Base-by-base conservation (phyloP, 139 green algal species). In the Nannochloris sp. region DNA sequence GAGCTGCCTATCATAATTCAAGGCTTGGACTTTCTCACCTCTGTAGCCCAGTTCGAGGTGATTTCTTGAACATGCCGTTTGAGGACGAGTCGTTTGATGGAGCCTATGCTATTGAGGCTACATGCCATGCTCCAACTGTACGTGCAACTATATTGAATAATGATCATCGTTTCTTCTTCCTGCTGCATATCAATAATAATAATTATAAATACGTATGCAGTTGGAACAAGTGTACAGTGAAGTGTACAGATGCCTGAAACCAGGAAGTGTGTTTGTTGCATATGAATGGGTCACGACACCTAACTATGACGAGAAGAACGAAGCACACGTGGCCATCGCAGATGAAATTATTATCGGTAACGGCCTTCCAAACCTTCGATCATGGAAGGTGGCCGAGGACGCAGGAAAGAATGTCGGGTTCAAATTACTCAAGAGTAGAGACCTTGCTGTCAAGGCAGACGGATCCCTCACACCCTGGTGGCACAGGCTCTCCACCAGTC, bases 261-360 rank as follows among this genome's bases (percentile, higher is more conserved):
- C 93, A 0, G 93, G 93, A 23, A 56, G 56, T 31, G 66, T 78
- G 11, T 97, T 96, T 69, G 80, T 86, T 48, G 85, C 78, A 27
- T 98, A 98, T 70, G 93, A 99, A 74, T 99, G 93, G 93, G 87
- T 98, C 16, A 85, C 82, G 25, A 99, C 93, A 12, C 59, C 78
- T 18, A 55, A 72, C 44, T 99, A 83, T 70, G 84, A 99, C 73
- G 6, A 74, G 4, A 75, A 64, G 40, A 96, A 99, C 80, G 27
- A 61, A 2, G 67, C 81, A 36, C 93, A 99, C 69, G 89, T 95
- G 16, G 63, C 71, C 4, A 88, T 94, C 76, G 92, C 96, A 4
- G 92, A 98, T 55, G 87, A 92, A 53, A 98, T 99, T 81, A 93
- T 94, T 76, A 91, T 89, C 67, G 93, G 91, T 65, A 98, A 99